Evolutionary conservation across 2,329 filamentous ascomycete species (phyloP).

Genomic region (Aspergillus versicolor): DNA sequence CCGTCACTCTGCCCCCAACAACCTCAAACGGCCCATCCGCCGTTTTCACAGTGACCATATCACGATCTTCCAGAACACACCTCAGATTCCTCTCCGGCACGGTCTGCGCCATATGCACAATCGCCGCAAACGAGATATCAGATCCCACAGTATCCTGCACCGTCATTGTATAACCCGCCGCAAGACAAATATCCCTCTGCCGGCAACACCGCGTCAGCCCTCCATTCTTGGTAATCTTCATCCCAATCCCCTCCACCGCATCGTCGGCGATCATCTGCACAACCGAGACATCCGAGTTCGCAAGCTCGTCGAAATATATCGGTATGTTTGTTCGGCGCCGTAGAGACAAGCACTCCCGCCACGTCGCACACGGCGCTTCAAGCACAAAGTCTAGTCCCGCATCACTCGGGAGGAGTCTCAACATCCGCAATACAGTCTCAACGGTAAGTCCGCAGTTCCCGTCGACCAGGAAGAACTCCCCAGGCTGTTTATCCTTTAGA

Average conservation of each 20-base stretch:
- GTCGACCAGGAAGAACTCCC: slow-evolving; percentile 23
- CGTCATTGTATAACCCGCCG: slow-evolving; percentile 21
- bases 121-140: slow-evolving; percentile 29
- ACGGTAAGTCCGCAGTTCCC: slow-evolving; percentile 23
- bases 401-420: slow-evolving; percentile 20
- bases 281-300: slow-evolving; percentile 16
- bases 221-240: slow-evolving; percentile 26
- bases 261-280: slow-evolving; percentile 24
- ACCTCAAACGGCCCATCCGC: slow-evolving; percentile 20
- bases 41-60: slow-evolving; percentile 23
- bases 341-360: slow-evolving; percentile 22
- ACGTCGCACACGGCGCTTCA: slow-evolving; percentile 26
- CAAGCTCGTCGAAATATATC: slow-evolving; percentile 25
- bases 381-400: slow-evolving; percentile 23
- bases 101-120: slow-evolving; percentile 22
- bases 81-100: slow-evolving; percentile 17
- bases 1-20: slow-evolving; percentile 3
- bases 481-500: slow-evolving; percentile 10
- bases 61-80: slow-evolving; percentile 12
- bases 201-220: slow-evolving; percentile 21
- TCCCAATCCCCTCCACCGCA: slow-evolving; percentile 23
- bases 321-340: slow-evolving; percentile 22
- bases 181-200: slow-evolving; percentile 23
- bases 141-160: slow-evolving; percentile 26
- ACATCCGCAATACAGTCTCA: slow-evolving; percentile 22